phyloP scores from a whole-genome alignment of 495 filamentous ascomycete species.

The Podospora tetraspora region DNA sequence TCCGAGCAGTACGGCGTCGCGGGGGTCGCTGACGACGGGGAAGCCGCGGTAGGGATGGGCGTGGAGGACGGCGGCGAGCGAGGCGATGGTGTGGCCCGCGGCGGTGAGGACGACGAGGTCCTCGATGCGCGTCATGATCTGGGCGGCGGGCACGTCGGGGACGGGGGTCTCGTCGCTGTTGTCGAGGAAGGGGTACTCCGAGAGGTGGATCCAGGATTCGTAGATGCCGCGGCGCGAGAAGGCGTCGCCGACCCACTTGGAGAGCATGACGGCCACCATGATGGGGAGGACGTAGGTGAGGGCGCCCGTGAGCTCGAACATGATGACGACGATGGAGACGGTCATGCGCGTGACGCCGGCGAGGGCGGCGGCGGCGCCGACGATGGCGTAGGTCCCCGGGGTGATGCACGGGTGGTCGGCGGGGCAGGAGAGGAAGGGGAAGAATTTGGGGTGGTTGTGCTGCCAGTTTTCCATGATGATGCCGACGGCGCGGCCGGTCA shows the following conservation, averaged over 20 bases:
- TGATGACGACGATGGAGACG: slow-evolving; percentile 94
- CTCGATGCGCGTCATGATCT: slow-evolving; percentile 88
- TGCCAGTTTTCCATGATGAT: slow-evolving; percentile 90
- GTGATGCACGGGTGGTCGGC: slow-evolving; percentile 88
- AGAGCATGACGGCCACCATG: slow-evolving; percentile 99
- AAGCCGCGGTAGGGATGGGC: slow-evolving; percentile 83
- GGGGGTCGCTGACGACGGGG: slow-evolving; percentile 75
- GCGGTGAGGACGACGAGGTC: slow-evolving; percentile 85
- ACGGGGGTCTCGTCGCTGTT: slow-evolving; percentile 77
- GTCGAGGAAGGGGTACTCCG: slow-evolving; percentile 93
- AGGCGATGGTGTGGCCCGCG: slow-evolving; percentile 77
- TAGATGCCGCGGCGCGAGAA: slow-evolving; percentile 94
- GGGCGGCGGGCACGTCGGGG: slow-evolving; percentile 76
- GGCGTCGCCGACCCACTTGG: slow-evolving; percentile 97
- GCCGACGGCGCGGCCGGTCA: slow-evolving; percentile 87
- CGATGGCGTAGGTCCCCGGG: slow-evolving; percentile 91
- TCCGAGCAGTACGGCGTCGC: slow-evolving; percentile 71
- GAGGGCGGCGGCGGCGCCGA: slow-evolving; percentile 91
- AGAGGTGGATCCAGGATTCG: slow-evolving; percentile 94
- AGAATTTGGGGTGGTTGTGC: slow-evolving; percentile 63
- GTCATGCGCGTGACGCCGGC: slow-evolving; percentile 99
- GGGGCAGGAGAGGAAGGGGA: slow-evolving; percentile 75
- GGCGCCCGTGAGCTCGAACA: slow-evolving; percentile 96
- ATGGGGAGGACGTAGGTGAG: slow-evolving; percentile 96
- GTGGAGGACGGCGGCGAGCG: slow-evolving; percentile 61